These are phyloP conservation scores for Marasmius sp. DNA, from an alignment of 1,284 basidiomycete genomes.

Conservation along the genomic window DNA sequence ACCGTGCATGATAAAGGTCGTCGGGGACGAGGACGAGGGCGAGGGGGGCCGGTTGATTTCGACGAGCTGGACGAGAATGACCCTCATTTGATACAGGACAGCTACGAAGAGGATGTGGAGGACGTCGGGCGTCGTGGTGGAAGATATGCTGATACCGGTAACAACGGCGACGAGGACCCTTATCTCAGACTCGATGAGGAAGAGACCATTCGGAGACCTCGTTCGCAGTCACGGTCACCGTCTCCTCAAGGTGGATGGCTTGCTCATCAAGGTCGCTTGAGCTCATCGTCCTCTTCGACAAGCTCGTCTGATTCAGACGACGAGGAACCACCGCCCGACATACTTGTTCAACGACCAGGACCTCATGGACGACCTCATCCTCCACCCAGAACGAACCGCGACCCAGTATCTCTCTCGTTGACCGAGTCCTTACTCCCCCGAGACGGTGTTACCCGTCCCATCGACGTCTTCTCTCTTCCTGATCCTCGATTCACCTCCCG, in stretches of 20 bases:
- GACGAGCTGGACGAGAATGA: constrained; percentile 7
- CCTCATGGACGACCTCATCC: constrained; percentile 16
- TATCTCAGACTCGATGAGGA: constrained; percentile 54
- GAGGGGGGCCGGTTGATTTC: constrained; percentile 1
- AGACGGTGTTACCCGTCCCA: constrained; percentile 60
- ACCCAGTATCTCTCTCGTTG: constrained; percentile 56
- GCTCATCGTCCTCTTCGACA: constrained; percentile 37
- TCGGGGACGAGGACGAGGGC: constrained; percentile 2
- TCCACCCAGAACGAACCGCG: constrained; percentile 33
- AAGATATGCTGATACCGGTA: constrained; percentile 29
- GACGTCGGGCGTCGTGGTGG: constrained; percentile 68
- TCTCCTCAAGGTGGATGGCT: constrained; percentile 54
- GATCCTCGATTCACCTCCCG: constrained; percentile 66
- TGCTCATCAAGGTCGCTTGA: constrained; percentile 59
- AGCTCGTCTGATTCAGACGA: constrained; percentile 7
- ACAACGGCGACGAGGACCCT: constrained; percentile 66
- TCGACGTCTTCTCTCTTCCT: constrained; percentile 71
- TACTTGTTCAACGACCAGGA: background rate
- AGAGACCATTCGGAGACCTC: background rate
- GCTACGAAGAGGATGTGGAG: background rate
- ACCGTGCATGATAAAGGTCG: background rate
- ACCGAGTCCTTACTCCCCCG: constrained; percentile 74
- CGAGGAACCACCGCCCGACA: background rate
- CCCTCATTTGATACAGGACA: constrained; percentile 6
- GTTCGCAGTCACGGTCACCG: constrained; percentile 16